phyloP scores from a whole-genome alignment of 2,329 filamentous ascomycete species.

The Clonostachys sp. region DNA sequence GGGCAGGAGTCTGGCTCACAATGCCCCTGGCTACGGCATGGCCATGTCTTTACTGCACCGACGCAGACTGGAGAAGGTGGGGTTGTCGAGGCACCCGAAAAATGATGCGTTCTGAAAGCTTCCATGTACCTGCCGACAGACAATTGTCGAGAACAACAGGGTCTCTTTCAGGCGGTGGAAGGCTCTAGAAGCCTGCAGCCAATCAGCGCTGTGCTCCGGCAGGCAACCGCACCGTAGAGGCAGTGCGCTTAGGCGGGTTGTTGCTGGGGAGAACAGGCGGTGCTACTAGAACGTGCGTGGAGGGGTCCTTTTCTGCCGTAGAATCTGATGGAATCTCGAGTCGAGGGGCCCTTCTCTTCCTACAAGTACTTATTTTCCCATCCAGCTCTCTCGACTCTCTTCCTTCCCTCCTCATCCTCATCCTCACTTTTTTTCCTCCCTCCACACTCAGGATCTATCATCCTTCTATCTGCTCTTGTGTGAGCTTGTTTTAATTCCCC shows the following conservation, averaged over 20 bases:
- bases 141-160: too few species aligned
- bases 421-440: slow-evolving; percentile 6
- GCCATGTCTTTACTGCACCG: too few species aligned
- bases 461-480: not conserved
- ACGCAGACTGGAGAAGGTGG: too few species aligned
- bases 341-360: slow-evolving; percentile 8
- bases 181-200: slow-evolving; percentile 13
- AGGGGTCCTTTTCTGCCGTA: slow-evolving; percentile 17
- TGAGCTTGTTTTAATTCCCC: slow-evolving; percentile 3
- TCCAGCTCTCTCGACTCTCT: slow-evolving; percentile 12
- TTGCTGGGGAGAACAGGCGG: not conserved
- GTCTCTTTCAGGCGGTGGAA: slow-evolving; percentile 8
- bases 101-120: too few species aligned
- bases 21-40: too few species aligned
- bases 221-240: not conserved
- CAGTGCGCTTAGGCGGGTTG: not conserved
- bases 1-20: too few species aligned
- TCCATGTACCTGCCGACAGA: too few species aligned
- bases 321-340: slow-evolving; percentile 41
- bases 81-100: too few species aligned
- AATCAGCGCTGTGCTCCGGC: slow-evolving; percentile 13
- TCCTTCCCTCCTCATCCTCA: slow-evolving; percentile 9
- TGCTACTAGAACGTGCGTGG: slow-evolving; percentile 1
- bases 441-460: slow-evolving; percentile 7
- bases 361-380: slow-evolving; percentile 27